phyloP scores from a whole-genome alignment of 1,284 basidiomycete species.

The Trichosporon sp. region DNA sequence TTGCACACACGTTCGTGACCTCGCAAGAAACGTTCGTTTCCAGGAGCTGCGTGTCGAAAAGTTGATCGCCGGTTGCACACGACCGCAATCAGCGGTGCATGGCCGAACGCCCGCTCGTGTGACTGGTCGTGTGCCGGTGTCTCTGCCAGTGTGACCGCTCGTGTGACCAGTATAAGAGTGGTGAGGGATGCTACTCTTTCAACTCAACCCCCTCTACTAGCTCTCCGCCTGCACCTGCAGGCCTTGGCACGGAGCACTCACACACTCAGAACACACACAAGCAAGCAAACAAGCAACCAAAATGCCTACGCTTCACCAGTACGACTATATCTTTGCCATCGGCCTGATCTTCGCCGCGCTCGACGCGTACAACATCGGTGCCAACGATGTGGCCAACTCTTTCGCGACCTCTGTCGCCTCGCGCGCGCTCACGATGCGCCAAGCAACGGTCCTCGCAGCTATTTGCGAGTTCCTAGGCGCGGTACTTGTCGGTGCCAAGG shows the following conservation, averaged over 20 bases:
- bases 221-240: background rate
- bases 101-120: background rate
- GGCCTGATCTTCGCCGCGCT: slow-evolving; percentile 48
- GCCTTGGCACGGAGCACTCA: background rate
- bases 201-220: background rate
- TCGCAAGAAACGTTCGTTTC: background rate
- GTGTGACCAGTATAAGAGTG: background rate
- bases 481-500: slow-evolving; percentile 48
- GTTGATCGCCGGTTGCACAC: background rate
- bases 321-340: slow-evolving; percentile 50
- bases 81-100: background rate
- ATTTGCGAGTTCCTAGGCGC: slow-evolving; percentile 50
- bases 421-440: slow-evolving; percentile 48
- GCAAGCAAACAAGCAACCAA: slow-evolving; percentile 27
- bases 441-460: slow-evolving; percentile 48
- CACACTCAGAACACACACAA: background rate
- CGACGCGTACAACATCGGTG: slow-evolving; percentile 52
- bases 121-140: background rate
- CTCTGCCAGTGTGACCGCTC: background rate
- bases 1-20: background rate
- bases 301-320: slow-evolving; percentile 52
- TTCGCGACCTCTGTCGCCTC: slow-evolving; percentile 51
- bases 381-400: slow-evolving; percentile 46
- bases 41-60: background rate
- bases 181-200: background rate